Conservation (phyloP, 2,329 filamentous ascomycete genomes). For the Diaporthe batatas region DNA sequence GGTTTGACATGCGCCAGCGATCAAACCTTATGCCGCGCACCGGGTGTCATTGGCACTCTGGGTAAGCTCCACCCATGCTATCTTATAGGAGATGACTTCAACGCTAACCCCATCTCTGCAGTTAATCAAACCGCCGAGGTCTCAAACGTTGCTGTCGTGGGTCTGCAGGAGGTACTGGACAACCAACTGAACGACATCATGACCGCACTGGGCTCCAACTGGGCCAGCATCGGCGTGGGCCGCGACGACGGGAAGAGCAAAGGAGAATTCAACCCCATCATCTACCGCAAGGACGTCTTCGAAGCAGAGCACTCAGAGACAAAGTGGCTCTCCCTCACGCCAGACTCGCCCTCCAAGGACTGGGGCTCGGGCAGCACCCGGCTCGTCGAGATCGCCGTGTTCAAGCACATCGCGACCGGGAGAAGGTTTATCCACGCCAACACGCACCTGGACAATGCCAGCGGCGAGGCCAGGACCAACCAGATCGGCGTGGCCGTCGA, state of each 20-base stretch:
- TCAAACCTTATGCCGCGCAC: background rate
- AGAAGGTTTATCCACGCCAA: conserved; percentile 59
- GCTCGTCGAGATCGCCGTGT: conserved; percentile 62
- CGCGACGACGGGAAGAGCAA: conserved; percentile 68
- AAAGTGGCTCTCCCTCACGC: conserved; percentile 74
- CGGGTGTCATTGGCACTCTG: background rate
- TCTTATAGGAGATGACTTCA: background rate
- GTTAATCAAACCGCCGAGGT: background rate
- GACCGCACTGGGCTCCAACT: conserved; percentile 55
- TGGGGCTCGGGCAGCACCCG: conserved; percentile 65
- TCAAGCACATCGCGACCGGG: conserved; percentile 56
- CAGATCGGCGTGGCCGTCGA: conserved; percentile 60
- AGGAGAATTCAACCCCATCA: conserved; percentile 78
- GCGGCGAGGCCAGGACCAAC: conserved; percentile 56
- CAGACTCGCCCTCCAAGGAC: conserved; percentile 66
- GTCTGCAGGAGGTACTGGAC: conserved; percentile 65
- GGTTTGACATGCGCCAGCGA: conserved; percentile 8
- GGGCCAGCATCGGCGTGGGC: conserved; percentile 68
- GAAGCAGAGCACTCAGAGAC: conserved; percentile 65
- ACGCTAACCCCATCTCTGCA: background rate
- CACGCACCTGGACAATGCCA: conserved; percentile 68
- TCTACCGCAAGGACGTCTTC: conserved; percentile 70
- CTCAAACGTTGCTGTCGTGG: background rate
- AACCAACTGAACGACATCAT: conserved; percentile 62
- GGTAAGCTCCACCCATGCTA: background rate